A percentile compares a stretch with the other conserved stretches of the same genome.
These are phyloP conservation scores for Cyberlindnera mississippiensis DNA, from an alignment of 805 yeast genomes.

Conservation along the genomic window DNA sequence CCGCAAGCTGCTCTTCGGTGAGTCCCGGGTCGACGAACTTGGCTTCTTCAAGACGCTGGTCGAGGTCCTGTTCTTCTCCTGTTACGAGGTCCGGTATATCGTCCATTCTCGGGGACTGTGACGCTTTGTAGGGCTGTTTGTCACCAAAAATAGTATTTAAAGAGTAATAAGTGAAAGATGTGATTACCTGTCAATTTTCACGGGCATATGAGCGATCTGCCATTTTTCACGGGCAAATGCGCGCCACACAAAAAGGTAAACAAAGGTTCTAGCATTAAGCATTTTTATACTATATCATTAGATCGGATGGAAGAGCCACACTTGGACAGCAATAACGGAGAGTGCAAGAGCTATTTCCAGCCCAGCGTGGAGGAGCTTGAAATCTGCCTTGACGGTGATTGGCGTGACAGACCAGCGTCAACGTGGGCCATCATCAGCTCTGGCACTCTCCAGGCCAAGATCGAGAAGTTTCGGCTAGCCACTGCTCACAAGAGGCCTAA, in stretches of 20 bases:
- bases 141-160: no score
- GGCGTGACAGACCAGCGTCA: constrained; percentile 36
- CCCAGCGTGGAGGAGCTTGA: constrained; percentile 26
- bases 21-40: constrained; percentile 16
- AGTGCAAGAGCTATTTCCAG: constrained; percentile 1
- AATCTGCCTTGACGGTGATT: constrained; percentile 28
- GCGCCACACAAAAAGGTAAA: no score
- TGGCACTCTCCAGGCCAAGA: constrained; percentile 44
- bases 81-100: constrained; percentile 27
- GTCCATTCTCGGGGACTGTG: constrained; percentile 6
- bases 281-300: no score
- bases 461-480: constrained; percentile 31
- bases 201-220: no score
- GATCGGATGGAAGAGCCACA: no score
- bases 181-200: no score
- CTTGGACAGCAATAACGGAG: no score
- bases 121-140: no score
- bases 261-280: no score
- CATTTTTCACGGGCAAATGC: no score
- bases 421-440: constrained; percentile 46
- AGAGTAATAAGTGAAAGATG: no score
- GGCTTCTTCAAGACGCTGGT: constrained; percentile 14
- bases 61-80: constrained; percentile 23
- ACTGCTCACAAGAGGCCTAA: constrained; percentile 9
- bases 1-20: constrained; percentile 15